These are phyloP conservation scores for Pichia membranifaciens DNA, from an alignment of 805 yeast species.

Conservation along the genomic window DNA sequence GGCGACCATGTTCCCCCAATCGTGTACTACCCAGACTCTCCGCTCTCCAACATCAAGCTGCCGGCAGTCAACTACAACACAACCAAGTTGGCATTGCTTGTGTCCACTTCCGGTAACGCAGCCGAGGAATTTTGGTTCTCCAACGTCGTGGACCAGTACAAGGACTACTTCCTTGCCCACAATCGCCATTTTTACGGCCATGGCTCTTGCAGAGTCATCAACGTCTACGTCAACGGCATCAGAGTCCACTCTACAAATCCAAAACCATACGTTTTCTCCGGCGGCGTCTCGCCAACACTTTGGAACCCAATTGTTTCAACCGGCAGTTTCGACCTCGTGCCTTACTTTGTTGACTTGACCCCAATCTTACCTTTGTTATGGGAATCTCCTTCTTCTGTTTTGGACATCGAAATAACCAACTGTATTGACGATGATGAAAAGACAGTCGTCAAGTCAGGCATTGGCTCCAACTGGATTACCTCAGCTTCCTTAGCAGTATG, in stretches of 20 bases:
- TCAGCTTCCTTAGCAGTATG: slow-evolving; percentile 52
- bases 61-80: slow-evolving; percentile 49
- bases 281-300: slow-evolving; percentile 72
- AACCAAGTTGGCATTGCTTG: slow-evolving; percentile 50
- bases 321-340: slow-evolving; percentile 66
- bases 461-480: slow-evolving; percentile 55
- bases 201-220: slow-evolving; percentile 67
- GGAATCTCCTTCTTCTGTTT: slow-evolving; percentile 33
- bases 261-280: slow-evolving; percentile 70
- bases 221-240: slow-evolving; percentile 53
- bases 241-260: slow-evolving; percentile 62
- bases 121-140: slow-evolving; percentile 83
- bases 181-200: slow-evolving; percentile 47
- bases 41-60: slow-evolving; percentile 31
- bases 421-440: slow-evolving; percentile 38
- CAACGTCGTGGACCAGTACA: slow-evolving; percentile 45
- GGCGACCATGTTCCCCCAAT: slow-evolving; percentile 35
- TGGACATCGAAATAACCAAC: slow-evolving; percentile 48
- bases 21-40: slow-evolving; percentile 39
- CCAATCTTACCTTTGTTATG: slow-evolving; percentile 66
- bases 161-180: slow-evolving; percentile 33
- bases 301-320: slow-evolving; percentile 79
- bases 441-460: slow-evolving; percentile 27
- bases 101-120: slow-evolving; percentile 69
- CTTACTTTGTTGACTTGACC: slow-evolving; percentile 66